Evolutionary conservation across 306 rosid species (phyloP), one percentile per base, ranked within the genome.

Genomic region (Vigna nakashimae): DNA sequence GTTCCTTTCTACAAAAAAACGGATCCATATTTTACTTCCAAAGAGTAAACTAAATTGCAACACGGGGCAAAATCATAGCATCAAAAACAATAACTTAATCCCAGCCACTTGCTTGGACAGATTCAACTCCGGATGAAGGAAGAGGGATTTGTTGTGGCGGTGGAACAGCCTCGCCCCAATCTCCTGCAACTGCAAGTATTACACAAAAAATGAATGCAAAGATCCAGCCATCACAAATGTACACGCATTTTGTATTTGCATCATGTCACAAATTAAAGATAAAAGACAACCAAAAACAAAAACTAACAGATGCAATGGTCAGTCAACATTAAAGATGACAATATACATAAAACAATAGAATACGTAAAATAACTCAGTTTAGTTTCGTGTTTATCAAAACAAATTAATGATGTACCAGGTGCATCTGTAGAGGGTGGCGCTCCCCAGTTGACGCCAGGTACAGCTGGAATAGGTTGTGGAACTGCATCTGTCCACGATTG

Each of bases 401-500:
- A 7, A 1, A 30, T 5, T 6, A 32, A 78, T 10, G 1, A 16
- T 1, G 9, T 56, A 86, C 86, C 89, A 65, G 86, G 6, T 0
- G 26, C 8, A 1, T 13, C 49, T 14, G 7, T 2, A 9, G 16
- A 7, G 2, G 53, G 65, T 9, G 86, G 67, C 38, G 80, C 40
- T 22, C 38, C 53, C 86, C 89, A 86, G 70, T 15, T 69, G 74
- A 43, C 84, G 43, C 77, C 86, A 9, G 86, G 80, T 3, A 16
- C 86, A 9, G 86, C 84, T 2, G 84, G 48, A 79, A 82, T 86
- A 16, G 89, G 86, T 38, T 45, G 87, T 76, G 82, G 78, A 58
- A 30, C 86, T 1, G 86, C 16, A 9, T 85, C 88, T 6, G 46
- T 0, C 89, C 84, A 82, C 0, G 82, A 9, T 16, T 72, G 84